phyloP scores from a whole-genome alignment of 1,139 yeast species.

The Saccharomyces uvarum region DNA sequence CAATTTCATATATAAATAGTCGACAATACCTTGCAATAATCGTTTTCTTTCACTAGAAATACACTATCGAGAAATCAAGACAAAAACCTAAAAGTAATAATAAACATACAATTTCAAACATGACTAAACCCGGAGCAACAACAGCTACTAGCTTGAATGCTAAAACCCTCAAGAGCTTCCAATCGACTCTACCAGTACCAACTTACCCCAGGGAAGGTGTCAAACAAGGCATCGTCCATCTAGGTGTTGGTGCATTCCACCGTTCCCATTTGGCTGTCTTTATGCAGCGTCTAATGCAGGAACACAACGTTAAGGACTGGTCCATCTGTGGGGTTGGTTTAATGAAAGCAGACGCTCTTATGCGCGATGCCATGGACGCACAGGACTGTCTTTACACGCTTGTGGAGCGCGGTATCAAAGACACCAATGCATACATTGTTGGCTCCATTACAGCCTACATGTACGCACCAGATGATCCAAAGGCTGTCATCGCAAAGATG shows the following conservation, averaged over 20 bases:
- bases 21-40: too few species aligned
- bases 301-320: constrained; percentile 6
- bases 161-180: not conserved
- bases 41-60: too few species aligned
- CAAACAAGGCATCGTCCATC: constrained; percentile 7
- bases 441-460: constrained; percentile 4
- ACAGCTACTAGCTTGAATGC: not conserved
- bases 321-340: constrained; percentile 8
- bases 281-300: constrained; percentile 10
- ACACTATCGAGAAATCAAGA: too few species aligned
- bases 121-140: not conserved
- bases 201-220: constrained; percentile 8
- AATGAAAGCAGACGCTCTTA: constrained; percentile 5
- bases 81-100: too few species aligned
- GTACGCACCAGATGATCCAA: constrained; percentile 9
- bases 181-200: constrained; percentile 2
- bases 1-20: too few species aligned
- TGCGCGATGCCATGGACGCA: constrained; percentile 7
- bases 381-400: constrained; percentile 6
- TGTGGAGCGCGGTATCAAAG: constrained; percentile 7
- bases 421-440: not conserved
- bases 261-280: constrained; percentile 8
- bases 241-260: constrained; percentile 8
- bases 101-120: not conserved
- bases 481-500: not conserved